Conservation (phyloP, 1,284 basidiomycete species). For the Erythrobasidium hasegawianum region DNA sequence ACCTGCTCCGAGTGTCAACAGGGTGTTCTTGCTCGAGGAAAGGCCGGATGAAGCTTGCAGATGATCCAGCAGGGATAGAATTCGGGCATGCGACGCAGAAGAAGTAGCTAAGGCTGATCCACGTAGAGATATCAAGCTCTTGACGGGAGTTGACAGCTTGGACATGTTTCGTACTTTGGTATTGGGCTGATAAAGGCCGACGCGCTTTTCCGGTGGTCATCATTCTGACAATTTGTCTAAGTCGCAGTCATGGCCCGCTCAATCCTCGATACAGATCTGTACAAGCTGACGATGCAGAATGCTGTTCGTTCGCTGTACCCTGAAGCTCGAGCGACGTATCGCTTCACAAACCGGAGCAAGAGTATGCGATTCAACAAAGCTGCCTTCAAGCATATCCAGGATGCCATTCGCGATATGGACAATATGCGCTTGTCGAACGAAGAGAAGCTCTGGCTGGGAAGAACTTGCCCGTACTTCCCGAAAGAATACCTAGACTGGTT, state of each 20-base stretch:
- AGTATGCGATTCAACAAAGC: conserved; percentile 66
- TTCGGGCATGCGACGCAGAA: conserved; percentile 55
- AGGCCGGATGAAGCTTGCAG: conserved; percentile 23
- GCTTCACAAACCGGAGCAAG: conserved; percentile 79
- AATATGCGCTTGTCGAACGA: conserved; percentile 59
- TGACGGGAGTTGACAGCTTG: conserved; percentile 55
- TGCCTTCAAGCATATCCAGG: conserved; percentile 64
- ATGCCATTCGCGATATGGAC: conserved; percentile 65
- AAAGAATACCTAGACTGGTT: conserved; percentile 75
- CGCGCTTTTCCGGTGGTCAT: neutral
- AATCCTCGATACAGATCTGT: conserved; percentile 89
- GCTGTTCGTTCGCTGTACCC: conserved; percentile 81
- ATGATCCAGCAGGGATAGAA: conserved; percentile 48
- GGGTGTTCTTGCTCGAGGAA: conserved; percentile 10
- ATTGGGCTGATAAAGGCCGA: neutral
- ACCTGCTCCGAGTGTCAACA: conserved; percentile 60
- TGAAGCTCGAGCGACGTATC: conserved; percentile 57
- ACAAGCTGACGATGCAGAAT: conserved; percentile 99
- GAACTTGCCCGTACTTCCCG: conserved; percentile 72
- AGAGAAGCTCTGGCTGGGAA: conserved; percentile 69
- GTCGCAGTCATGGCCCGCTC: conserved; percentile 52
- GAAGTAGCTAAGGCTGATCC: conserved; percentile 63
- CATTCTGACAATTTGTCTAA: conserved; percentile 1
- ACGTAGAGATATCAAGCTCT: conserved; percentile 67
- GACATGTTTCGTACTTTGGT: neutral